These are phyloP conservation scores for Grosmannia serpens DNA, from an alignment of 2,329 filamentous ascomycete species.

Conservation along the genomic window DNA sequence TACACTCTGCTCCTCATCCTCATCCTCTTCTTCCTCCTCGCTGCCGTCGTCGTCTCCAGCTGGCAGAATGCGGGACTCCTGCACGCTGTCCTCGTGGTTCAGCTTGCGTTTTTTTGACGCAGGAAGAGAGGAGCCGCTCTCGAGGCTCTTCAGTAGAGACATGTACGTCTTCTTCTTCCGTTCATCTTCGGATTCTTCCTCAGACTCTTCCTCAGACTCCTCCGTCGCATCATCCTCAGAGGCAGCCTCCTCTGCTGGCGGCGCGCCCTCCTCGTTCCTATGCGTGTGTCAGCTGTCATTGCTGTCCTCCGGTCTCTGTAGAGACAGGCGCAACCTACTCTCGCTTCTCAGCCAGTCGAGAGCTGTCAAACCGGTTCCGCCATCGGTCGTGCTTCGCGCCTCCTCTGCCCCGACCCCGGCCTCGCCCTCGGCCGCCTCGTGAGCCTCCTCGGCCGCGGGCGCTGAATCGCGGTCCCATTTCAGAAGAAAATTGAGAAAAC, in stretches of 20 bases:
- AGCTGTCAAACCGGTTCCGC: conserved; percentile 32
- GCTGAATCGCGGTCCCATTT: conserved; percentile 25
- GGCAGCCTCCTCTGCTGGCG: conserved; percentile 30
- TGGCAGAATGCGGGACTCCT: conserved; percentile 8
- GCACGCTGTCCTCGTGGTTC: conserved; percentile 21
- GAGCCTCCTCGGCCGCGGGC: conserved; percentile 17
- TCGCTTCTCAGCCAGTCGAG: conserved; percentile 32
- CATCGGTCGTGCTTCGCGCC: conserved; percentile 13
- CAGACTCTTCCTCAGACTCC: background rate
- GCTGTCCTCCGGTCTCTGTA: background rate
- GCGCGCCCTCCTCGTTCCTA: conserved; percentile 27
- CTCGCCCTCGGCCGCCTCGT: conserved; percentile 20
- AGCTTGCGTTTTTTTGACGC: conserved; percentile 46
- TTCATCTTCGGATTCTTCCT: background rate
- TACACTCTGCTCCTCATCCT: conserved; percentile 6
- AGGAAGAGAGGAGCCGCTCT: conserved; percentile 30
- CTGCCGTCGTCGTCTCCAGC: background rate
- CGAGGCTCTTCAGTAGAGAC: conserved; percentile 46
- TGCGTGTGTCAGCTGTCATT: conserved; percentile 21
- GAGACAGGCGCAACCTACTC: conserved; percentile 22
- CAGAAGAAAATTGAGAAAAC: background rate
- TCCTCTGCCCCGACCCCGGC: conserved; percentile 16
- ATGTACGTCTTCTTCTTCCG: conserved; percentile 33
- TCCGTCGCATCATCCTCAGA: conserved; percentile 21
- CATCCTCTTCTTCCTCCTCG: conserved; percentile 5